Evolutionary conservation across 768 basidiomycete species (phyloP).

Genomic region (Tricholoma matsutake): DNA sequence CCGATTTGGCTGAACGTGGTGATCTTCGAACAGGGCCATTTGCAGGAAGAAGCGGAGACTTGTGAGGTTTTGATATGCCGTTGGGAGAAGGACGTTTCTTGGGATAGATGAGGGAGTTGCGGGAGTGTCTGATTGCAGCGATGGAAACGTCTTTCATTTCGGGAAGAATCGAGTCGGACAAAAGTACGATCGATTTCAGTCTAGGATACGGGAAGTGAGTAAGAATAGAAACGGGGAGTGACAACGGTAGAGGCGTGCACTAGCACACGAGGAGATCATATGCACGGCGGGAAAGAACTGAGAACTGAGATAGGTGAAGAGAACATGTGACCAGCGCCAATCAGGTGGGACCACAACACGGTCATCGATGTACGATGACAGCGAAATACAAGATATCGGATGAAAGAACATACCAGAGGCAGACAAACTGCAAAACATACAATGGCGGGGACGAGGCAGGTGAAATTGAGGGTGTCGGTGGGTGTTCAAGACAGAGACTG

Average conservation of each 20-base stretch:
- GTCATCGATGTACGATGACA: slow-evolving; percentile 12
- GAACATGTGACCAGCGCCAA: background rate
- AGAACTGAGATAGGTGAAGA: background rate
- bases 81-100: slow-evolving; percentile 85
- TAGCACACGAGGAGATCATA: slow-evolving; percentile 19
- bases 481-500: slow-evolving; percentile 16
- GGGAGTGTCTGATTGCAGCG: slow-evolving; percentile 55
- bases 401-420: slow-evolving; percentile 32
- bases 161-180: slow-evolving; percentile 40
- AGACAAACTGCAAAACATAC: slow-evolving; percentile 38
- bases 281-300: slow-evolving; percentile 8
- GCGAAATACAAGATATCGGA: slow-evolving; percentile 3
- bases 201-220: slow-evolving; percentile 29
- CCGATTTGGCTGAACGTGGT: slow-evolving; percentile 63
- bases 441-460: slow-evolving; percentile 24
- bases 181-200: slow-evolving; percentile 41
- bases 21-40: slow-evolving; percentile 54
- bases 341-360: background rate
- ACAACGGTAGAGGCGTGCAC: slow-evolving; percentile 23
- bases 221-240: slow-evolving; percentile 17
- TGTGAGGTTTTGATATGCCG: slow-evolving; percentile 69
- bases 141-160: slow-evolving; percentile 78
- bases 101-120: slow-evolving; percentile 66
- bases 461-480: slow-evolving; percentile 12
- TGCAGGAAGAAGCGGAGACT: slow-evolving; percentile 50